Evolutionary conservation across 2,329 filamentous ascomycete genomes (phyloP).

Genomic region (Dothistroma septosporum): DNA sequence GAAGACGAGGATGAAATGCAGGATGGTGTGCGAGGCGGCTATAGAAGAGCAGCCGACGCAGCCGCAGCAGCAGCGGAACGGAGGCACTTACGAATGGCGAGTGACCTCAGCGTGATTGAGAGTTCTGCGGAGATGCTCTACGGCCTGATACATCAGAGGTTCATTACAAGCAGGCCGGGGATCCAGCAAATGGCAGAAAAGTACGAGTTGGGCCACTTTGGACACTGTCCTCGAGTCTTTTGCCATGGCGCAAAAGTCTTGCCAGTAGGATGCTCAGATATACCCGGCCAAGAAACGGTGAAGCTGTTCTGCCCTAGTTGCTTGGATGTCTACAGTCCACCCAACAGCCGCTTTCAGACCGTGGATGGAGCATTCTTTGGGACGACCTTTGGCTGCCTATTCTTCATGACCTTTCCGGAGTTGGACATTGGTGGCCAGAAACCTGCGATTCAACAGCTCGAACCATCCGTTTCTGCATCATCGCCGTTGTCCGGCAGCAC

Average conservation of each 20-base stretch:
- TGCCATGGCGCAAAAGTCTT: conserved; percentile 88
- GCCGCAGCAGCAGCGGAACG: conserved; percentile 55
- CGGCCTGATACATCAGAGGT: conserved; percentile 95
- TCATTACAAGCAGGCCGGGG: conserved; percentile 91
- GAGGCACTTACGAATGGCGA: conserved; percentile 80
- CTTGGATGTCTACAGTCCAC: conserved; percentile 93
- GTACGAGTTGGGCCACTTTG: conserved; percentile 95
- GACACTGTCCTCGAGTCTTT: conserved; percentile 87
- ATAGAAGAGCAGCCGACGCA: conserved; percentile 29
- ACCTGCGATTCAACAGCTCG: conserved; percentile 12
- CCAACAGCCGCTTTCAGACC: conserved; percentile 94
- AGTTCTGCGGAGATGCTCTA: conserved; percentile 97
- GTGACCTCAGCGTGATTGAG: conserved; percentile 92
- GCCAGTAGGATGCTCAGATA: conserved; percentile 89
- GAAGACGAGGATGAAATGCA: conserved; percentile 55
- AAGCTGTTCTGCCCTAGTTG: conserved; percentile 98
- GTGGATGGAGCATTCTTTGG: conserved; percentile 98
- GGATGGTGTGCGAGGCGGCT: conserved; percentile 39
- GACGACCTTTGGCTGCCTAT: conserved; percentile 92
- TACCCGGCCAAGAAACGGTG: conserved; percentile 92
- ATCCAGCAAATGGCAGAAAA: conserved; percentile 99
- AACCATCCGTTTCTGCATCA: conserved; percentile 14
- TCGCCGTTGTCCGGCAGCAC: conserved; percentile 14
- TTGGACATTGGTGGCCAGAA: conserved; percentile 64
- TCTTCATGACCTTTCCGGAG: conserved; percentile 97